Base-by-base conservation (phyloP, 2,329 filamentous ascomycete genomes). In the Aspergillus fijiensis region DNA sequence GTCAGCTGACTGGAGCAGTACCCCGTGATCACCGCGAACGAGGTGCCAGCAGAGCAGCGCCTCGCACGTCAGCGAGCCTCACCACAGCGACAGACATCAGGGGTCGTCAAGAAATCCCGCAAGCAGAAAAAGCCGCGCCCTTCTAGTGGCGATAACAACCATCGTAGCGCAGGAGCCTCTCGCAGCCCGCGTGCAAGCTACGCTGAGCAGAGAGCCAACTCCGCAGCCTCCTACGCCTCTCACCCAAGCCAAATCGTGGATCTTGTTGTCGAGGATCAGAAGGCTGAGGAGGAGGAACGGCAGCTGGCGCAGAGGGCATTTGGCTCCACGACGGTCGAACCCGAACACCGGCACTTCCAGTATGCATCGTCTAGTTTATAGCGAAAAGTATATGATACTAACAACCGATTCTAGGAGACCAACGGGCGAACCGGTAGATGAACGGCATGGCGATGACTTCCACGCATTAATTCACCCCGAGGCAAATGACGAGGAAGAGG, bases 11-110 rank as follows among this genome's bases (percentile, higher is more conserved):
- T 27, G 16, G 45, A 51, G 65, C 69, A 95, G 91, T 98, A 98
- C 75, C 94, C 93, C 25, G 94, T 98, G 29, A 93, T 98, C 66
- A 94, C 93, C 35, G 93, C 87, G 21, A 85, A 90, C 72, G 85
- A 92, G 64, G 89, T 92, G 16, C 83, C 88, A 31, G 83, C 87
- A 58, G 89, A 93, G 60, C 84, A 89, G 63, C 90, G 88, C 71
- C 71, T 88, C 75, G 82, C 54, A 77, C 82, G 59, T 66, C 85
- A 53, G 70, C 85, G 47, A 82, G 86, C 65, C 81, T 85, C 42
- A 82, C 83, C 52, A 76, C 70, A 65, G 61, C 70, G 62, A 62
- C 73, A 63, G 54, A 69, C 66, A 67, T 71, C 67, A 48, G 71
- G 61, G 51, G 69, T 69, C 61, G 72, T 73, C 64, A 77, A 69